Conservation (phyloP, 257 asterid species). For the Handroanthus guayacan region DNA sequence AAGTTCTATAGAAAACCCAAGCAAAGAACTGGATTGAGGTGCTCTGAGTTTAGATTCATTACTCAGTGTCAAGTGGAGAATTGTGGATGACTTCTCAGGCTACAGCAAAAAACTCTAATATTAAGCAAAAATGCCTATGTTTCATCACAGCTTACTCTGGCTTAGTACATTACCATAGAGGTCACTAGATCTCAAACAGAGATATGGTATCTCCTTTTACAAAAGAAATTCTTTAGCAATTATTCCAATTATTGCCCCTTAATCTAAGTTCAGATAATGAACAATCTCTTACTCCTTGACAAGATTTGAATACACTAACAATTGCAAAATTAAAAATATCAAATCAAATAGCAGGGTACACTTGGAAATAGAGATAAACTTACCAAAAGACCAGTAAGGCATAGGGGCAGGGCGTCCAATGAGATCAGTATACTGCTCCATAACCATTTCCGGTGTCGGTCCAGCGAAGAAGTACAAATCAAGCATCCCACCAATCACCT, state of each 20-base stretch:
- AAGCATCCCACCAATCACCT: constrained; percentile 80
- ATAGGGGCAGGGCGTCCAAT: constrained; percentile 91
- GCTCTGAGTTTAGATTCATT: background rate
- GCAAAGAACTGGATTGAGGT: constrained; percentile 2
- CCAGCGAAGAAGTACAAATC: constrained; percentile 85
- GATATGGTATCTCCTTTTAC: background rate
- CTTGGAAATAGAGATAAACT: constrained; percentile 21
- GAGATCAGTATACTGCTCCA: constrained; percentile 83
- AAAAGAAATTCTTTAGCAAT: background rate
- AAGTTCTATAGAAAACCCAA: background rate
- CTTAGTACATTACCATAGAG: background rate
- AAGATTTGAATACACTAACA: too few relatives aligned
- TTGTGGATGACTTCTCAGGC: background rate
- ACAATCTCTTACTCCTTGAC: too few relatives aligned
- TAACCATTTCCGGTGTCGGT: constrained; percentile 73
- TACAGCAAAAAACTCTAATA: background rate
- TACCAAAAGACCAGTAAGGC: constrained; percentile 97
- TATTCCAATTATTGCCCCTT: background rate
- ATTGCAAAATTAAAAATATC: too few relatives aligned
- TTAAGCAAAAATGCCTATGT: too few relatives aligned
- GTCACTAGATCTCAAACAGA: background rate
- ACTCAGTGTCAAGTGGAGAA: background rate
- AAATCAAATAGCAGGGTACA: too few relatives aligned
- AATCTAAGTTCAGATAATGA: background rate
- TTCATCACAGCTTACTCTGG: background rate